Evolutionary conservation across 495 filamentous ascomycete species (phyloP), one percentile per base, ranked within the genome.

Genomic region (Jackrogersella multiformis): DNA sequence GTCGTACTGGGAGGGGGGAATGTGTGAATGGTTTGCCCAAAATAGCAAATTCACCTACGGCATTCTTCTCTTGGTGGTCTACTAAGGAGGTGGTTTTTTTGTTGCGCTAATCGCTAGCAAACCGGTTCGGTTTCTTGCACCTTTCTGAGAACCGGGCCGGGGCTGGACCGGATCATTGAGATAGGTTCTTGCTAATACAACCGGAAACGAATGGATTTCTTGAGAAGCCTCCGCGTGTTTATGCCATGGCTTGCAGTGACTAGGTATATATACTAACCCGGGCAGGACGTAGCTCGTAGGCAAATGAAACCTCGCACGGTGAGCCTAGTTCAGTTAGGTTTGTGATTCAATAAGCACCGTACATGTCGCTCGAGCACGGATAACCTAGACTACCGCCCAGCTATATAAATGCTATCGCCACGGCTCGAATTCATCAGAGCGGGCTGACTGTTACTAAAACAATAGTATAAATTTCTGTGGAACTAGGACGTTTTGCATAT

Each of bases 131-230:
- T 61, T 61, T 62, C 53, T 68, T 69, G 56, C 53, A 45, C 54
- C 56, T 38, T 72, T 69, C 66, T 48, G 55, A 67, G 56, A 45
- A 23, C 44, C 63, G 51, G 54, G 69, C 54, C 62, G 20, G 44
- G 58, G 53, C 56, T 45, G 24, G 61, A 53, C 56, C 41, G 63
- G 56, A 41, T 70, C 54, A 24, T 62, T 58, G 54, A 56, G 46
- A 69, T 65, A 72, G 66, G 66, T 65, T 70, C 53, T 56, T 66
- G 64, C 57, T 46, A 64, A 72, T 66, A 67, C 64, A 67, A 61
- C 38, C 54, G 48, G 42, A 7, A 49, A 68, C 48, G 56, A 64
- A 60, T 52, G 48, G 49, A 53, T 36, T 15, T 38, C 21, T 35
- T 35, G 45, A 15, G 21, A 35, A 36, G 6, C 3, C 15, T 18